phyloP scores from a whole-genome alignment of 306 rosid genomes.

The Prinsepia uniflora region DNA sequence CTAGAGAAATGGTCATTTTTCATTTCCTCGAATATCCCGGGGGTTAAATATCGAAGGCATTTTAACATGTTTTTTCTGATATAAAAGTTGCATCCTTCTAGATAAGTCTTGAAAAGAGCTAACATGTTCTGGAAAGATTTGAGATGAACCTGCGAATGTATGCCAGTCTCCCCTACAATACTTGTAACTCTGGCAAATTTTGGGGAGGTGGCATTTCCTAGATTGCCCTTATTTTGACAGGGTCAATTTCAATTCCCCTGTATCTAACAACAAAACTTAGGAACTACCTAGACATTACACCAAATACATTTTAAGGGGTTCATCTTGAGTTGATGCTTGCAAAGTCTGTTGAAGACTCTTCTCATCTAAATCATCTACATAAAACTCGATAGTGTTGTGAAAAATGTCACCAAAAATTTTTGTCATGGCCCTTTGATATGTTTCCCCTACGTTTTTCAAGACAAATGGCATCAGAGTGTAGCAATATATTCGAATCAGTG shows the following conservation, averaged over 20 bases:
- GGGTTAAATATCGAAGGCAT: background rate
- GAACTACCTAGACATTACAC: background rate
- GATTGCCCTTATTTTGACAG: too few species aligned
- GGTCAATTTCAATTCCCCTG: too few species aligned
- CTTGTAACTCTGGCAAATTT: background rate
- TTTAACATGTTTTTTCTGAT: background rate
- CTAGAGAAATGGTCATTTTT: too few species aligned
- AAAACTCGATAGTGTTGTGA: background rate
- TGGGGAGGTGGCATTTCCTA: background rate
- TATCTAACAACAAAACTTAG: too few species aligned
- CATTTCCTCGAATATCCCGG: too few species aligned
- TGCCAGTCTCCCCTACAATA: too few species aligned
- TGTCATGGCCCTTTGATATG: background rate
- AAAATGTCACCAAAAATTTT: background rate
- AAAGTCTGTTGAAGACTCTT: background rate
- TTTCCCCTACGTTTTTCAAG: background rate
- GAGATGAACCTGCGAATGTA: background rate
- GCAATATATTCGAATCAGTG: rapidly evolving
- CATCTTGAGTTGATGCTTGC: too few species aligned
- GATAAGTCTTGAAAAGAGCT: background rate
- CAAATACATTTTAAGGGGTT: too few species aligned
- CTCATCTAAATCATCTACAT: background rate
- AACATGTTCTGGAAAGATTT: background rate
- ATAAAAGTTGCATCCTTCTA: background rate
- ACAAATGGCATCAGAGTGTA: background rate